phyloP scores from a whole-genome alignment of 495 filamentous ascomycete species.

The Podospora tetraspora region DNA sequence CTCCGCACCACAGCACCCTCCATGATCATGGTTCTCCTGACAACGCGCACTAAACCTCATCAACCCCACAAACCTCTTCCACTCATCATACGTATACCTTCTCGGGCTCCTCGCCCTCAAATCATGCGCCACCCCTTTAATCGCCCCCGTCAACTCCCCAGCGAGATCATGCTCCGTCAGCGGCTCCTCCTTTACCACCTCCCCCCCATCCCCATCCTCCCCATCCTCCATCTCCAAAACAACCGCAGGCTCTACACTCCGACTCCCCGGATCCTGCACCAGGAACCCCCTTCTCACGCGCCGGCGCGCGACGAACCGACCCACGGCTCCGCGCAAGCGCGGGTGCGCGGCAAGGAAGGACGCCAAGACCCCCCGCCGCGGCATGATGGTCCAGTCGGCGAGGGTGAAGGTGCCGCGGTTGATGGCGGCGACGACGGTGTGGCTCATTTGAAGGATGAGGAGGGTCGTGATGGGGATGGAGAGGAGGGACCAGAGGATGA shows the following conservation, averaged over 20 bases:
- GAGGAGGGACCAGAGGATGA: conserved; percentile 74
- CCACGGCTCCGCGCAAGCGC: conserved; percentile 16
- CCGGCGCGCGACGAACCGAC: conserved; percentile 47
- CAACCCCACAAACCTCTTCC: conserved; percentile 57
- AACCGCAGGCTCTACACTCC: not conserved
- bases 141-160: conserved; percentile 51
- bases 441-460: conserved; percentile 65
- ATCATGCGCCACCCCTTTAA: conserved; percentile 59
- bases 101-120: conserved; percentile 44
- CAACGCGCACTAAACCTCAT: conserved; percentile 28
- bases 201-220: not conserved
- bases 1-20: conserved; percentile 28
- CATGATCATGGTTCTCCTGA: conserved; percentile 8
- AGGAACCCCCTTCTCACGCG: conserved; percentile 33
- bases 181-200: conserved; percentile 11
- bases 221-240: not conserved
- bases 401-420: conserved; percentile 59
- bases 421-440: conserved; percentile 59
- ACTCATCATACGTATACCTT: conserved; percentile 66
- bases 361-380: conserved; percentile 35
- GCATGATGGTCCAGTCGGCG: conserved; percentile 64
- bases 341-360: conserved; percentile 35
- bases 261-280: conserved; percentile 27
- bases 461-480: conserved; percentile 73
- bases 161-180: conserved; percentile 50